Conservation (phyloP, 192 early-diverging fungal genomes). For the Linderina pennispora region DNA sequence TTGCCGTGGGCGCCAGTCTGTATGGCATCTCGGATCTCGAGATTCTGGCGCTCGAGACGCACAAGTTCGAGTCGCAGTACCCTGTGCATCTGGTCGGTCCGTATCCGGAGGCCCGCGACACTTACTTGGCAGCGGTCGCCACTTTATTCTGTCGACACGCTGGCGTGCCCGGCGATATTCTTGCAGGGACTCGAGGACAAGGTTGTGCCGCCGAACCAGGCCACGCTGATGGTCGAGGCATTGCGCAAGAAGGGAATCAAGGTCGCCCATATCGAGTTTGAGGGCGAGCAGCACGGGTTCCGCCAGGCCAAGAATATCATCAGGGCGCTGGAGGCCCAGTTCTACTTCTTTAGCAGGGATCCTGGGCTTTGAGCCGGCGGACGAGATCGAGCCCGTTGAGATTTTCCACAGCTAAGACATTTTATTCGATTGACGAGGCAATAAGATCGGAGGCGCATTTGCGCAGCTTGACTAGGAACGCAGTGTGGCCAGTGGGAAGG, state of each 20-base stretch:
- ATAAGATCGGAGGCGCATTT: conserved; percentile 9
- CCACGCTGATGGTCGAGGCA: conserved; percentile 67
- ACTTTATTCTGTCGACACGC: conserved; percentile 50
- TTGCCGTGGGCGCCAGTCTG: conserved; percentile 61
- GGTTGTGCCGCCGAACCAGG: conserved; percentile 71
- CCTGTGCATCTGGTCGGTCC: conserved; percentile 56
- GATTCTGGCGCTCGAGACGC: conserved; percentile 62
- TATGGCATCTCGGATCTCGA: conserved; percentile 72
- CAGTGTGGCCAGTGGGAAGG: conserved; percentile 46
- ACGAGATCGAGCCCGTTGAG: conserved; percentile 35
- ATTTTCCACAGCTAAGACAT: conserved; percentile 24
- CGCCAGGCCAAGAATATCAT: conserved; percentile 60
- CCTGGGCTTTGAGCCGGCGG: conserved; percentile 55
- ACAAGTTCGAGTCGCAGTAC: conserved; percentile 73
- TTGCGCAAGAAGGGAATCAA: conserved; percentile 52
- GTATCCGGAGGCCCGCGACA: conserved; percentile 46
- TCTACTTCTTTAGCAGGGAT: conserved; percentile 65
- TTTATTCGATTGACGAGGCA: not conserved
- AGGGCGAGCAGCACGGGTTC: conserved; percentile 69
- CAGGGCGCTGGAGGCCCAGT: conserved; percentile 54
- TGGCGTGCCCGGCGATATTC: conserved; percentile 61
- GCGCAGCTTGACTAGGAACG: conserved; percentile 49
- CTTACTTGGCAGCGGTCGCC: conserved; percentile 65
- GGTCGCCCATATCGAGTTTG: conserved; percentile 57
- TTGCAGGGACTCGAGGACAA: conserved; percentile 71